phyloP scores from a whole-genome alignment of 306 rosid species.

The Sindora glabra region DNA sequence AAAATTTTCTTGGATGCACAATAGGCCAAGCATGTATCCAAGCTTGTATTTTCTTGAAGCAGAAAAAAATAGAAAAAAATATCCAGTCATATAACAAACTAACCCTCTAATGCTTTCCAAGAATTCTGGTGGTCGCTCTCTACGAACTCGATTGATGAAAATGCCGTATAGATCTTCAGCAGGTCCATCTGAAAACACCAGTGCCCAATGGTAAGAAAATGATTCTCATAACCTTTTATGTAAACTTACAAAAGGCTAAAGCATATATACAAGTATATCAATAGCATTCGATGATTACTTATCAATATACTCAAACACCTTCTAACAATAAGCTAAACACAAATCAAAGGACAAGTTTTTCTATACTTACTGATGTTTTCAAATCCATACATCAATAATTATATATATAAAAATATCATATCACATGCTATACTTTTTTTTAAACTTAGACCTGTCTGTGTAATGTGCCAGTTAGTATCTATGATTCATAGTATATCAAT shows the following conservation, averaged over 20 bases:
- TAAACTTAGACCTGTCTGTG: no score
- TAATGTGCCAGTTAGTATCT: no score
- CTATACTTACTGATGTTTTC: no score
- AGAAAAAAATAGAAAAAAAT: neutral
- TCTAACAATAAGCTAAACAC: neutral
- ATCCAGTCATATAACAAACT: constrained; percentile 30
- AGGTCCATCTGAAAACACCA: constrained; percentile 67
- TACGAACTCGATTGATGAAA: constrained; percentile 84
- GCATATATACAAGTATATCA: no score
- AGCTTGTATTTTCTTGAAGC: constrained; percentile 1
- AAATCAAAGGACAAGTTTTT: no score
- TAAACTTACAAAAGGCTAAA: neutral
- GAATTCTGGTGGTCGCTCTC: constrained; percentile 80
- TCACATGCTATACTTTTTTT: no score
- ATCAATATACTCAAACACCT: neutral
- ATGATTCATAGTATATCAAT: no score
- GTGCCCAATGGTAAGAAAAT: neutral
- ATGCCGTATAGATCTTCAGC: constrained; percentile 92
- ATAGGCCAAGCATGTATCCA: neutral
- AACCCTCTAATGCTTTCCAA: constrained; percentile 82
- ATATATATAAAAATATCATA: no score
- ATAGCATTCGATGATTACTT: no score
- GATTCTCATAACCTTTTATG: neutral
- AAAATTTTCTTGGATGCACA: neutral
- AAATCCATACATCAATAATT: no score